Conservation (phyloP, 768 basidiomycete species). For the Amanita fuliginea region DNA sequence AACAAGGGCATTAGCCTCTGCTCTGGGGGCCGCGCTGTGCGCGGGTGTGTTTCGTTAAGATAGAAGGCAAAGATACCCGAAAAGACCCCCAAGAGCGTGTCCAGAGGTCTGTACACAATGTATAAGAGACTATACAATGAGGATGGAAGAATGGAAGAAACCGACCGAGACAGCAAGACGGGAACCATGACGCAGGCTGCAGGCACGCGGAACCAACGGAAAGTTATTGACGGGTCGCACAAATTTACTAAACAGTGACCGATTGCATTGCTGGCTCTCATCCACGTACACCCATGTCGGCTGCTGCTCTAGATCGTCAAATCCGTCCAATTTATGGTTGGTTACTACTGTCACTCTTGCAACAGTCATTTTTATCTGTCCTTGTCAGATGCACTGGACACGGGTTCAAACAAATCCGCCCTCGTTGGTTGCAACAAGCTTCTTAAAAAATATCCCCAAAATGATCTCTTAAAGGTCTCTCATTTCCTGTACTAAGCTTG, state of each 20-base stretch:
- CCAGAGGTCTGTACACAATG: conserved; percentile 37
- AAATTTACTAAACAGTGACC: conserved; percentile 8
- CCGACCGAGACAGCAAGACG: conserved; percentile 43
- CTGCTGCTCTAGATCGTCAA: conserved; percentile 67
- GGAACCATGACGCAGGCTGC: conserved; percentile 27
- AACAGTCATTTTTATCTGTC: neutral
- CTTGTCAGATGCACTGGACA: conserved; percentile 69
- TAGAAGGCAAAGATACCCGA: conserved; percentile 73
- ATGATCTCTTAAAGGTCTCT: conserved; percentile 56
- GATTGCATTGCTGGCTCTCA: conserved; percentile 6
- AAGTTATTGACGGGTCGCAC: conserved; percentile 8
- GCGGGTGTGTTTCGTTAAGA: conserved; percentile 71
- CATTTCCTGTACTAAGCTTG: conserved; percentile 3
- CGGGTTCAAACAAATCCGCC: conserved; percentile 78
- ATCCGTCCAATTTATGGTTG: conserved; percentile 78
- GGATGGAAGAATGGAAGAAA: conserved; percentile 3
- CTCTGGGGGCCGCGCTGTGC: conserved; percentile 48
- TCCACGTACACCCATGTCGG: conserved; percentile 16
- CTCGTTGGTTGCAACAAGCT: conserved; percentile 80
- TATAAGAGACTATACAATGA: conserved; percentile 6
- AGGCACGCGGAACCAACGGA: conserved; percentile 1
- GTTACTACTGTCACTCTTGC: conserved; percentile 11
- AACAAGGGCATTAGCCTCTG: conserved; percentile 44
- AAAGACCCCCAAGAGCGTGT: conserved; percentile 66
- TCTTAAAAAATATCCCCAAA: conserved; percentile 76